A percentile compares a stretch with the other conserved stretches of the same genome.
phyloP scores from a whole-genome alignment of 2,329 filamentous ascomycete species.

The Fusarium penzigii region DNA sequence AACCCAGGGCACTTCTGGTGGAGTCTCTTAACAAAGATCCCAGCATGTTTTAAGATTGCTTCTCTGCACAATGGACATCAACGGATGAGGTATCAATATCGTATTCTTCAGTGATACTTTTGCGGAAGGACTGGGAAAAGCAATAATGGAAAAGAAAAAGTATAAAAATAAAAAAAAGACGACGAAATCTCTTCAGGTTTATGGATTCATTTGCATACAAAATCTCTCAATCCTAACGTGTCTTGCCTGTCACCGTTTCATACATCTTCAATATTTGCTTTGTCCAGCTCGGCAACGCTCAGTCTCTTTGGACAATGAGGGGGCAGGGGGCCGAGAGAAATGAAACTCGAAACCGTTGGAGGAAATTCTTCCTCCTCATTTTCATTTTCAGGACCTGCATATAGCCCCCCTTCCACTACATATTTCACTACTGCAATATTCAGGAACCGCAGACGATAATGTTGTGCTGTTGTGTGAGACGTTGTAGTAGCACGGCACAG shows the following conservation, averaged over 20 bases:
- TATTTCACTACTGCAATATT: constrained; percentile 24
- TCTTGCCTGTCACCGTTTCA: not conserved
- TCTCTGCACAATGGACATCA: not conserved
- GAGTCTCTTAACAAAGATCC: not conserved
- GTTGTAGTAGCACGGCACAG: not conserved
- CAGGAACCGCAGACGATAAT: constrained; percentile 17
- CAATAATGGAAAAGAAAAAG: not conserved
- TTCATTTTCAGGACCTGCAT: not conserved
- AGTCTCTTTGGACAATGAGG: not conserved
- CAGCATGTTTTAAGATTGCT: not conserved
- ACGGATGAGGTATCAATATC: not conserved
- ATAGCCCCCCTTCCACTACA: constrained; percentile 16
- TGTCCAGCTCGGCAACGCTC: not conserved
- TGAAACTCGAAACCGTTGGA: not conserved
- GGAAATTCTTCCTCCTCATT: not conserved
- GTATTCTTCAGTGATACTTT: too few relatives aligned
- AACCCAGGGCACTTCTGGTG: not conserved
- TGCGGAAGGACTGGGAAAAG: not conserved
- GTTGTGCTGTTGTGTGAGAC: constrained; percentile 11
- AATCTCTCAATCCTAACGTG: not conserved
- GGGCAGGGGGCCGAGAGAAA: not conserved
- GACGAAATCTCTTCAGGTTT: not conserved
- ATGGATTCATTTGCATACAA: not conserved
- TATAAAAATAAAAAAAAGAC: not conserved
- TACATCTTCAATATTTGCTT: not conserved